phyloP scores from a whole-genome alignment of 106 monocot species.

The Acorus calamus region DNA sequence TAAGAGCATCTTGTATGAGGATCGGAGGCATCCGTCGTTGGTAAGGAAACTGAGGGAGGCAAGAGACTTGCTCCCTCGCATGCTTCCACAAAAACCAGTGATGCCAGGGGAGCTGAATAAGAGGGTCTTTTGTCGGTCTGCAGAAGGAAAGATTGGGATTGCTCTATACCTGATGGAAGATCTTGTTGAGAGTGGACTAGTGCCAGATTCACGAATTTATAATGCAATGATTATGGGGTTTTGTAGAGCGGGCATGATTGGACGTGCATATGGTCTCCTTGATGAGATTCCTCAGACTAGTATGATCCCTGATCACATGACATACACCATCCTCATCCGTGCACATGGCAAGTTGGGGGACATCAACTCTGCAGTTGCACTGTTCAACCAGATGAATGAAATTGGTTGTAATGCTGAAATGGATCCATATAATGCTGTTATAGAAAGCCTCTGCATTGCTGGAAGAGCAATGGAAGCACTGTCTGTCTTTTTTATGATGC shows the following conservation, averaged over 20 bases:
- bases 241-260: slow-evolving; percentile 26
- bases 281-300: slow-evolving; percentile 18
- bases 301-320: slow-evolving; percentile 25
- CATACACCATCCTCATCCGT: slow-evolving; percentile 31
- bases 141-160: slow-evolving; percentile 14
- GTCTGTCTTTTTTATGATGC: slow-evolving; percentile 22
- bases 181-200: slow-evolving; percentile 17
- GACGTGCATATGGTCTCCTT: slow-evolving; percentile 28
- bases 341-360: slow-evolving; percentile 16
- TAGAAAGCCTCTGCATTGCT: slow-evolving; percentile 15
- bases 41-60: slow-evolving; percentile 16
- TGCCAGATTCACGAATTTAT: slow-evolving; percentile 37
- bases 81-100: slow-evolving; percentile 13
- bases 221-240: slow-evolving; percentile 36
- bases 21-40: slow-evolving; percentile 2
- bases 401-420: slow-evolving; percentile 17
- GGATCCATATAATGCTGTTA: slow-evolving; percentile 18
- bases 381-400: slow-evolving; percentile 34
- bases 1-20: slow-evolving; percentile 9
- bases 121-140: slow-evolving; percentile 4
- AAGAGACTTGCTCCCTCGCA: slow-evolving; percentile 17
- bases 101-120: background rate
- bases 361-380: slow-evolving; percentile 10
- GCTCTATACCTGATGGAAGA: slow-evolving; percentile 16
- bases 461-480: slow-evolving; percentile 27